A percentile compares a stretch with the other conserved stretches of the same genome.
Conservation (phyloP, 2,329 filamentous ascomycete genomes). For the Aspergillus udagawae region DNA sequence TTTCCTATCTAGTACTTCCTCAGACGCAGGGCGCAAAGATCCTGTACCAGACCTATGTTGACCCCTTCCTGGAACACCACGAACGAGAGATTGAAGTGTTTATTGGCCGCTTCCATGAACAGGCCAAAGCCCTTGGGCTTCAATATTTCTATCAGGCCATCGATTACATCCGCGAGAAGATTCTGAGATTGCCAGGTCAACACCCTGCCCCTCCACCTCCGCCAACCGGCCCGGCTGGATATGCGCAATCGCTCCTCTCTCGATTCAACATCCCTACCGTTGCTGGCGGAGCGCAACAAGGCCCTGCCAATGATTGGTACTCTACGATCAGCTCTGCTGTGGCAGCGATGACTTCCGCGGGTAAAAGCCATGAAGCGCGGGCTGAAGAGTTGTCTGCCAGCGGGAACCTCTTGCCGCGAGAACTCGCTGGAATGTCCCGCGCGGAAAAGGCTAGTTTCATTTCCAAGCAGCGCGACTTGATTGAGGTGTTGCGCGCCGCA, state of each 20-base stretch:
- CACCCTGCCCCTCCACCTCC: slow-evolving; percentile 47
- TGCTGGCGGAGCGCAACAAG: slow-evolving; percentile 43
- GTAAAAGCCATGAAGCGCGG: slow-evolving; percentile 35
- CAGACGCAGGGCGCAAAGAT: slow-evolving; percentile 90
- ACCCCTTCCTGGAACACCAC: slow-evolving; percentile 84
- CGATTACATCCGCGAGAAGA: slow-evolving; percentile 67
- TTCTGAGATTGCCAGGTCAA: slow-evolving; percentile 71
- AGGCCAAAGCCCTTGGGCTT: slow-evolving; percentile 70
- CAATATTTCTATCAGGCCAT: slow-evolving; percentile 69
- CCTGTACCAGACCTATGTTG: slow-evolving; percentile 79
- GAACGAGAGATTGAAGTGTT: slow-evolving; percentile 86
- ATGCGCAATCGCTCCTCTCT: slow-evolving; percentile 77
- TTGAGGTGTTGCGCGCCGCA: slow-evolving; percentile 69
- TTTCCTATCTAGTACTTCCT: slow-evolving; percentile 93
- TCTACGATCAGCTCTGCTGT: slow-evolving; percentile 72
- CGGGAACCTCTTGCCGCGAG: slow-evolving; percentile 65
- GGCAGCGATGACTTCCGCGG: slow-evolving; percentile 52
- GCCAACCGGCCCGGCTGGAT: slow-evolving; percentile 45
- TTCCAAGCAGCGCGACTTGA: slow-evolving; percentile 70
- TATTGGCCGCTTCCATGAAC: slow-evolving; percentile 76
- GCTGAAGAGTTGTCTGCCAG: slow-evolving; percentile 53
- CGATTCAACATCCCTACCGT: slow-evolving; percentile 79
- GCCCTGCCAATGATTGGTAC: slow-evolving; percentile 64
- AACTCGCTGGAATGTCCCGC: slow-evolving; percentile 55
- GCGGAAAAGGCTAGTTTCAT: slow-evolving; percentile 73